Base-by-base conservation (phyloP, 352 stramenopile genomes). In the Phytophthora palmivora region DNA sequence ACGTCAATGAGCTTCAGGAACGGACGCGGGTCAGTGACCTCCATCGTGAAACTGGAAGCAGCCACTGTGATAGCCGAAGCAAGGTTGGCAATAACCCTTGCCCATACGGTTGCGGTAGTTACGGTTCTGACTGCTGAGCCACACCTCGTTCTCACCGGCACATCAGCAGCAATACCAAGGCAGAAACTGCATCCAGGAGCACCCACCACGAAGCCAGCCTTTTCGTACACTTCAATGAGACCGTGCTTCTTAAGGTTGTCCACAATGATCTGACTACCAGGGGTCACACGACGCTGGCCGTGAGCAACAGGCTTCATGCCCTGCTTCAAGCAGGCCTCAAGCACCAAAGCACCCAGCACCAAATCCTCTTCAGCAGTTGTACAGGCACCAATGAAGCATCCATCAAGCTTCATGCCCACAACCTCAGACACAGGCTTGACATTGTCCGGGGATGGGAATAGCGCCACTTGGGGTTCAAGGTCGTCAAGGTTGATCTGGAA, bases 101-200 rank as follows among this genome's bases (percentile, higher is more conserved):
- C 87, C 87, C 87, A 95, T 95, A 44, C 87, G 87, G 78, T 94
- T 94, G 50, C 85, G 82, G 73, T 92, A 95, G 72, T 95, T 95
- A 19, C 87, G 84, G 72, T 95, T 95, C 78, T 94, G 84, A 41
- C 62, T 80, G 26, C 72, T 88, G 49, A 95, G 83, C 85, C 87
- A 94, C 47, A 95, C 87, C 39, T 95, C 85, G 49, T 89, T 86
- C 50, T 94, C 84, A 8, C 79, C 79, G 3, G 85, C 84, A 6
- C 84, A 47, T 94, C 87, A n/a, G 84, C 85, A 37, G 82, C 87
- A 24, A 95, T 94, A 28, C 81, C 87, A 1, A 95, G 64, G 46
- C 87, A 95, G 68, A 87, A 94, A 59, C 78, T 89, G 76, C 87
- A 95, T 24, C 84, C 84, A 0, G 86, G 86, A 0, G 83, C 86